Conservation (phyloP, 768 basidiomycete genomes). For the Boletus sp. region DNA sequence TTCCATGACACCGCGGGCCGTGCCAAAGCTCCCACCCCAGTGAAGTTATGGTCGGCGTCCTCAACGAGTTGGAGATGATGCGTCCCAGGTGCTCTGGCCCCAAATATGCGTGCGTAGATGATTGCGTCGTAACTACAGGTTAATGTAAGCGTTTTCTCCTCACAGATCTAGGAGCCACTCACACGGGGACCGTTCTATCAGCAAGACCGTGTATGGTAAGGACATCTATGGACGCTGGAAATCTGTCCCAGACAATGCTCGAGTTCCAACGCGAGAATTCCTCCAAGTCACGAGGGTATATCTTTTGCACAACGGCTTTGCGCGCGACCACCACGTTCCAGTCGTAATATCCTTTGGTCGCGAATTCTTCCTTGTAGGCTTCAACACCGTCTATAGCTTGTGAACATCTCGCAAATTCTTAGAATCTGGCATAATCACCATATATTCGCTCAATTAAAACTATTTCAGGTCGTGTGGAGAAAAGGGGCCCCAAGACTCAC, state of each 20-base stretch:
- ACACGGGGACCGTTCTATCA: conserved; percentile 70
- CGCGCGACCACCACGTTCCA: conserved; percentile 68
- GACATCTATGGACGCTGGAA: conserved; percentile 63
- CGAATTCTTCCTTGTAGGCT: conserved; percentile 49
- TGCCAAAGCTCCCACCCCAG: conserved; percentile 37
- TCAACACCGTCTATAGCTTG: conserved; percentile 18
- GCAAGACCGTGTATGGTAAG: conserved; percentile 73
- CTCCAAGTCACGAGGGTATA: conserved; percentile 59
- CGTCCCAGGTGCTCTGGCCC: conserved; percentile 57
- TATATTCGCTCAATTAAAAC: conserved; percentile 23
- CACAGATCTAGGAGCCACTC: conserved; percentile 26
- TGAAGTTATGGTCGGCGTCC: conserved; percentile 77
- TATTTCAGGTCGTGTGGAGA: conserved; percentile 2
- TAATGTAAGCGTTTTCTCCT: background rate
- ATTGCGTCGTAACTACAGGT: conserved; percentile 60
- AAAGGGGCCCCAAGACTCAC: conserved; percentile 35
- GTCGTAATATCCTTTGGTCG: conserved; percentile 55
- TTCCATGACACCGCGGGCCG: background rate
- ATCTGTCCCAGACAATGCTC: conserved; percentile 62
- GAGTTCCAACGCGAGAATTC: conserved; percentile 64
- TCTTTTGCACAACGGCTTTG: conserved; percentile 46
- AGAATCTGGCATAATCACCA: conserved; percentile 14
- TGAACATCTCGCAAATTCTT: background rate
- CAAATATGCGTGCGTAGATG: conserved; percentile 63
- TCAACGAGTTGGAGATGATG: conserved; percentile 70